Evolutionary conservation across 2,329 filamentous ascomycete species (phyloP), one percentile per base, ranked within the genome.

Genomic region (Fusarium albosuccineum): DNA sequence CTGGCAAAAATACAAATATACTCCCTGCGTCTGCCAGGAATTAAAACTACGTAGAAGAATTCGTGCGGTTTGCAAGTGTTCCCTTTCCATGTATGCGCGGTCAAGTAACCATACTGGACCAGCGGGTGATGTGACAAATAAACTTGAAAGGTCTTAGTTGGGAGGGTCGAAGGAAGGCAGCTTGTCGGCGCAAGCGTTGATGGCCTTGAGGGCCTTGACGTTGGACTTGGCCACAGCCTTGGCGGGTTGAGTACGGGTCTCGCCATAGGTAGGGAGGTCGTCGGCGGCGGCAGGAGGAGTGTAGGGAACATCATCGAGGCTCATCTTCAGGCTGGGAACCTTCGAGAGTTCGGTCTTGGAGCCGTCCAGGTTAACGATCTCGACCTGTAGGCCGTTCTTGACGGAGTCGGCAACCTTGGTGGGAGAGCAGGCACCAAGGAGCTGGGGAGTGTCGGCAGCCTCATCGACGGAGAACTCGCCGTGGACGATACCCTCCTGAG

Each of bases 381-480:
- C 71, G 16, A 80, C 69, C 49, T 76, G 64, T 9, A 81, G 60
- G 5, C 71, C 68, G n/a, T 57, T 60, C 29, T 70, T 60, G 55
- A 79, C 70, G 7, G 62, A 62, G 29, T 70, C 60, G 11, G 77
- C 67, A 40, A 73, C 66, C 41, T 73, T 68, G 17, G 73, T 64
- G 2, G 66, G 61, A 40, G 62, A 56, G 26, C 56, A 62, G 37
- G 58, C 39, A n/a, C 63, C 42, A 72, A 72, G 34, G 89, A 89
- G 1, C 88, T 89, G 3, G 33, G 66, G 66, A 10, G 82, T 70
- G 73, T 91, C 89, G 77, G 94, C 91, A 9, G 91, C 91, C 70
- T 90, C 88, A 62, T 81, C 79, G 50, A 84, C 78, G 48, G 83
- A 78, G 37, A 80, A 73, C 26, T 70, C 72, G 27, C 76, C 78